These are phyloP conservation scores for Pseudocercospora musae DNA, from an alignment of 2,329 filamentous ascomycete species.

Conservation along the genomic window DNA sequence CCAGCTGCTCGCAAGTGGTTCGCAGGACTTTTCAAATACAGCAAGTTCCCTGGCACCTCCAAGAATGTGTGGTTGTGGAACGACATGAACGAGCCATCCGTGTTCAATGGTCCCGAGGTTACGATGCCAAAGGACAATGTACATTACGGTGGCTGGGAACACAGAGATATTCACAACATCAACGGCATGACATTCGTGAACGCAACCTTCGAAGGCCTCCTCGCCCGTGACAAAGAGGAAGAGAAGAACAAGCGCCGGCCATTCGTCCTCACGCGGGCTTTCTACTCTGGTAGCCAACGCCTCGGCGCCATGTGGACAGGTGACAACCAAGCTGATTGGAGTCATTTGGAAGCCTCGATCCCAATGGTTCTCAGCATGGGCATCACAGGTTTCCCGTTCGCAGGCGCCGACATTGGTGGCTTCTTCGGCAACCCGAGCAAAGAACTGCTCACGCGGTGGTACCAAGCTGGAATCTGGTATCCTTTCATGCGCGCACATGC, in stretches of 20 bases:
- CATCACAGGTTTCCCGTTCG: slow-evolving; percentile 88
- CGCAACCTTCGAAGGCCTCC: slow-evolving; percentile 80
- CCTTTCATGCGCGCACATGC: slow-evolving; percentile 97
- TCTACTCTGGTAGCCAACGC: slow-evolving; percentile 86
- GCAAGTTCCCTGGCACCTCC: slow-evolving; percentile 79
- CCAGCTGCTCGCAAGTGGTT: slow-evolving; percentile 91
- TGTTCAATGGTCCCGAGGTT: slow-evolving; percentile 96
- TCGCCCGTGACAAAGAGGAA: slow-evolving; percentile 83
- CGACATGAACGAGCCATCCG: slow-evolving; percentile 98
- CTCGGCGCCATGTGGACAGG: slow-evolving; percentile 97
- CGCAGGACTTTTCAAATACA: slow-evolving; percentile 82
- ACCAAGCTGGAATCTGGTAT: slow-evolving; percentile 94
- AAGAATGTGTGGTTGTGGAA: slow-evolving; percentile 96
- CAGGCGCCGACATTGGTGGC: slow-evolving; percentile 91
- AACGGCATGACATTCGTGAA: slow-evolving; percentile 96
- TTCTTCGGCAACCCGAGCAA: slow-evolving; percentile 97
- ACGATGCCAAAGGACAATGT: slow-evolving; percentile 99
- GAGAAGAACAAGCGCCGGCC: slow-evolving; percentile 59
- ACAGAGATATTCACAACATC: slow-evolving; percentile 92
- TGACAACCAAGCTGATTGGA: slow-evolving; percentile 93
- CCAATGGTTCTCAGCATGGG: slow-evolving; percentile 94
- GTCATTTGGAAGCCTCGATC: slow-evolving; percentile 80
- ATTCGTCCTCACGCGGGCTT: slow-evolving; percentile 89
- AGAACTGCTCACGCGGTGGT: slow-evolving; percentile 90
- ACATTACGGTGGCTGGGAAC: slow-evolving; percentile 88